Evolutionary conservation across 352 stramenopile genomes (phyloP).

Genomic region (Pythium folliculosum): DNA sequence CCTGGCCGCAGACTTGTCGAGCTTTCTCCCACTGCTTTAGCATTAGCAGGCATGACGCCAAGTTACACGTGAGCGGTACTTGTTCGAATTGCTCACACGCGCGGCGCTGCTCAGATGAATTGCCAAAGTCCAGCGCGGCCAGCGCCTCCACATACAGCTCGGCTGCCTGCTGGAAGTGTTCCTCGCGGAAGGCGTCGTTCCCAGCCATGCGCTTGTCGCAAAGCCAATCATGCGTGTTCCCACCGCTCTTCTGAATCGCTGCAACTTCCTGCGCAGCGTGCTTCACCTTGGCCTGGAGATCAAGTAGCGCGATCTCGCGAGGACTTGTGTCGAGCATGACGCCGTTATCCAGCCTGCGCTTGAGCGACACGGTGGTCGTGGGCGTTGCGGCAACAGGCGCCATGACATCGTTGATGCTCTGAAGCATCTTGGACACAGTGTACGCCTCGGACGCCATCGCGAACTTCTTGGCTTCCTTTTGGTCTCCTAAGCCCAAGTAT

Average conservation of each 20-base stretch:
- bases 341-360: slow-evolving; percentile 76
- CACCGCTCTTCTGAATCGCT: slow-evolving; percentile 27
- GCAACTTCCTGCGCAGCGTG: slow-evolving; percentile 62
- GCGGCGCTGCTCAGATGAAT: slow-evolving; percentile 35
- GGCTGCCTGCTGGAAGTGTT: slow-evolving; percentile 49
- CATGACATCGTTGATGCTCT: slow-evolving; percentile 82
- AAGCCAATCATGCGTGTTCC: slow-evolving; percentile 51
- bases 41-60: slow-evolving; percentile 77
- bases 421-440: slow-evolving; percentile 86
- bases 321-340: slow-evolving; percentile 77
- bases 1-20: slow-evolving; percentile 56
- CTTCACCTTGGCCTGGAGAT: slow-evolving; percentile 77
- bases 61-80: slow-evolving; percentile 78
- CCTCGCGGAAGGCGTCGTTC: slow-evolving; percentile 56
- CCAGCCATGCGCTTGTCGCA: slow-evolving; percentile 38
- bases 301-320: slow-evolving; percentile 75
- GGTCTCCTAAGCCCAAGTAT: too few species aligned
- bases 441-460: slow-evolving; percentile 55
- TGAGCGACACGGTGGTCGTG: slow-evolving; percentile 55
- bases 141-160: slow-evolving; percentile 75
- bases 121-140: slow-evolving; percentile 65
- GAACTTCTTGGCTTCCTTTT: background rate
- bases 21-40: slow-evolving; percentile 77
- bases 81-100: slow-evolving; percentile 52
- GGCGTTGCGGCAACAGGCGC: slow-evolving; percentile 51